These are phyloP conservation scores for Paramecium biaurelia DNA, from an alignment of 73 alveolate genomes.

Conservation along the genomic window DNA sequence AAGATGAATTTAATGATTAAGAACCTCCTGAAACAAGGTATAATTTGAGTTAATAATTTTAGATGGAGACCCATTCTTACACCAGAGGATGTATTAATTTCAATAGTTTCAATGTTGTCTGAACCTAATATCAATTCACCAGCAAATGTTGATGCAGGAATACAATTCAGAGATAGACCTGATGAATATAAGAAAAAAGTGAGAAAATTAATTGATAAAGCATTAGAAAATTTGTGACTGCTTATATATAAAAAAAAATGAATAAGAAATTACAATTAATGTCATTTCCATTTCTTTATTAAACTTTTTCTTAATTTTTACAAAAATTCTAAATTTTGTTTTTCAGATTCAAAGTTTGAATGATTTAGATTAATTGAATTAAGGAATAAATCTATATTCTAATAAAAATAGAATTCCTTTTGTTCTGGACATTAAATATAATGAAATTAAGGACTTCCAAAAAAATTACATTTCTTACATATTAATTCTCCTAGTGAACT, in stretches of 20 bases:
- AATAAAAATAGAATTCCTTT: not conserved
- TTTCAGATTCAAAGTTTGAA: not conserved
- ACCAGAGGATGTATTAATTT: constrained; percentile 80
- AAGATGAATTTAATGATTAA: constrained; percentile 77
- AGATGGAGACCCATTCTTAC: constrained; percentile 94
- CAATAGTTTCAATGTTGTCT: constrained; percentile 88
- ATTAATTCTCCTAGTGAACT: not conserved
- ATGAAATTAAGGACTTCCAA: not conserved
- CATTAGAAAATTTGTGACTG: constrained; percentile 81
- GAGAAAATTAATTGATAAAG: constrained; percentile 75
- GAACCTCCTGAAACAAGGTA: constrained; percentile 84
- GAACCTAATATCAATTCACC: constrained; percentile 94
- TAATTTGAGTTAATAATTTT: not conserved
- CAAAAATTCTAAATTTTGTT: not conserved
- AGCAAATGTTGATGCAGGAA: constrained; percentile 92
- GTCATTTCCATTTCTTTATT: not conserved
- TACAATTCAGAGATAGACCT: constrained; percentile 76
- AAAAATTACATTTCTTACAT: not conserved
- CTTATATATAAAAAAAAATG: not conserved
- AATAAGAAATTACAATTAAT: not conserved
- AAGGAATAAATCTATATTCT: not conserved
- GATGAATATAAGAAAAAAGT: constrained; percentile 86
- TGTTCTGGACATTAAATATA: not conserved
- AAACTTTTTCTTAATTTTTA: not conserved
- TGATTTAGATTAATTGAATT: not conserved